Base-by-base conservation (phyloP, 768 basidiomycete species). In the Mycena filopes region DNA sequence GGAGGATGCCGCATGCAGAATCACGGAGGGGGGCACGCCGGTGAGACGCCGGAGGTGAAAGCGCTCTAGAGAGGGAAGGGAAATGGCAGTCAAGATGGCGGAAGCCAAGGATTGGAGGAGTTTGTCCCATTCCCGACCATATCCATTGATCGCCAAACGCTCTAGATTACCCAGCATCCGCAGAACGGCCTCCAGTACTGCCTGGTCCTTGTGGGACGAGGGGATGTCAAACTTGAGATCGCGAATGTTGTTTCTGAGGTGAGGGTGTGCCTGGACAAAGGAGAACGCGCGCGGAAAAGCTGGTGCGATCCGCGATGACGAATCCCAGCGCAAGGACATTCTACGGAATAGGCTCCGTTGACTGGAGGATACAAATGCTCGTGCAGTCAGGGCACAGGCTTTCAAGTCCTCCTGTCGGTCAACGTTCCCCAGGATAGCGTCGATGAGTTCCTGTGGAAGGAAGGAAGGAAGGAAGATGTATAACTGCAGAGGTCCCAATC, bases 371-470 rank as follows among this genome's bases (percentile, higher is more conserved):
- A 58, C 4, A 25, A 58, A 48, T 23, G n/a, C 5, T 15, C 36
- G 21, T 15, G 46, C 56, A 48, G 56, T 25, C 21, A 58, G 26
- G 29, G 31, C 47, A 21, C 56, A 58, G 7, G 29, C 46, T 8
- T 58, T 20, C 10, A 58, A 13, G 15, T 23, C n/a, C 0, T 12
- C 6, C 16, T 38, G 36, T 18, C 12, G 28, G 11, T 47, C 29
- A 20, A 58, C 31, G 20, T 48, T 33, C 23, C 18, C 29, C 12
- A 58, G 12, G 29, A 58, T 48, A 15, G 46, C 33, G 46, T 46
- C 56, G 15, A 58, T 40, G 18, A 58, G 56, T 21, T 58, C 56
- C 20, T 58, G 56, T 13, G 56, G 56, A 20, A 56, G 26, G 5
- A 56, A 43, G 41, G 20, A 16, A 13, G 38, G 16, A 29, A 9